These are phyloP conservation scores for Zymoseptoria ardabiliae DNA, from an alignment of 2,329 filamentous ascomycete genomes.

Conservation along the genomic window DNA sequence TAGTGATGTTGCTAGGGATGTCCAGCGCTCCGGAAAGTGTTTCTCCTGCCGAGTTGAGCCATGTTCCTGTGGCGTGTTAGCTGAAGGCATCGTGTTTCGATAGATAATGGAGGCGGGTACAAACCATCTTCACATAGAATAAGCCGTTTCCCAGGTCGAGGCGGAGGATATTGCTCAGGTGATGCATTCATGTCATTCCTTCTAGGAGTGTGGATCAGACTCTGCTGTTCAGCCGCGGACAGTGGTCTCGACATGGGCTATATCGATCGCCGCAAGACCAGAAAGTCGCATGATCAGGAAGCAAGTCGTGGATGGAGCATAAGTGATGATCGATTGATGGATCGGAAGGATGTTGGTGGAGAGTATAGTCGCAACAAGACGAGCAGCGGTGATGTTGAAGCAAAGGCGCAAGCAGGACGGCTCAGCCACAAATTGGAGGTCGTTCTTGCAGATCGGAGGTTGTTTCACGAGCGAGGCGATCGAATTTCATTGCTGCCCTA, in stretches of 20 bases:
- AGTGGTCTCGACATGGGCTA: constrained; percentile 11
- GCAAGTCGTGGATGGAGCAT: not conserved
- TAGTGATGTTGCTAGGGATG: constrained; percentile 44
- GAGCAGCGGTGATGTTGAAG: not conserved
- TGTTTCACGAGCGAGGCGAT: not conserved
- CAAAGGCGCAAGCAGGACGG: not conserved
- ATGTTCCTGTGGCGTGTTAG: constrained; percentile 31
- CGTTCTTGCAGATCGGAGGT: not conserved
- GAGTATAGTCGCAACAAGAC: not conserved
- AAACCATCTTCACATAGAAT: constrained; percentile 24
- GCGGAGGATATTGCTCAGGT: not conserved
- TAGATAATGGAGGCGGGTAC: not conserved
- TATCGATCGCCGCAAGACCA: not conserved
- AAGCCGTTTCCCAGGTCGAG: constrained; percentile 17
- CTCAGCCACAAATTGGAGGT: not conserved
- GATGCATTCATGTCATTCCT: not conserved
- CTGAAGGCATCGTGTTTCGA: not conserved
- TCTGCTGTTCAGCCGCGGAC: constrained; percentile 7
- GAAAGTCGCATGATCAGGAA: not conserved
- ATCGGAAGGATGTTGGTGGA: not conserved
- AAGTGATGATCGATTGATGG: not conserved
- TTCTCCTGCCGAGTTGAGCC: constrained; percentile 43
- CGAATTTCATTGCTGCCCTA: not conserved
- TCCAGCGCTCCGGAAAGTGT: constrained; percentile 37
- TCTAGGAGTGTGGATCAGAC: constrained; percentile 1